A percentile compares a stretch with the other conserved stretches of the same genome.
phyloP scores from a whole-genome alignment of 2,329 filamentous ascomycete species.

The Alternaria sp. region DNA sequence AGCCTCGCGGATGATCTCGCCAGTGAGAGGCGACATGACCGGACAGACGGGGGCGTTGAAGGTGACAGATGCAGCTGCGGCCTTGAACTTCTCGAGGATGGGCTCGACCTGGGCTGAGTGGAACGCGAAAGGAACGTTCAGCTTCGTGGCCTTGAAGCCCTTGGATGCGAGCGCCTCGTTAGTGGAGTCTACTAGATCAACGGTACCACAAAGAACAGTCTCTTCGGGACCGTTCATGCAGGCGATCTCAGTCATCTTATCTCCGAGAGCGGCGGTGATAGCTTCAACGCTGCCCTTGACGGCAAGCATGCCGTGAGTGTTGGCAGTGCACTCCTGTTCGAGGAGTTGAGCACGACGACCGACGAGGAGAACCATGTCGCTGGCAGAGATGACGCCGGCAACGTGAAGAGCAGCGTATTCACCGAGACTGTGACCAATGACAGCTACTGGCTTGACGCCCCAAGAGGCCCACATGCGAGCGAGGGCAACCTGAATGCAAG shows the following conservation, averaged over 20 bases:
- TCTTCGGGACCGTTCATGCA: constrained; percentile 79
- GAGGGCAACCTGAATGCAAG: constrained; percentile 60
- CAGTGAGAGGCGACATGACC: constrained; percentile 72
- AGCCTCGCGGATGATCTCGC: constrained; percentile 64
- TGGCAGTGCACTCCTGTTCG: constrained; percentile 67
- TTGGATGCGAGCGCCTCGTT: constrained; percentile 57
- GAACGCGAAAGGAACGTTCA: constrained; percentile 72
- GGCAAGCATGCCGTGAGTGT: constrained; percentile 71
- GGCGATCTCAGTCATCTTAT: constrained; percentile 62
- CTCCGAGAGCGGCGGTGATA: constrained; percentile 60
- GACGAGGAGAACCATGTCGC: constrained; percentile 75
- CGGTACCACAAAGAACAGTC: constrained; percentile 73
- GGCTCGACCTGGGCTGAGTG: constrained; percentile 71
- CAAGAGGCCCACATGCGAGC: constrained; percentile 61
- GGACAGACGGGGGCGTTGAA: constrained; percentile 66
- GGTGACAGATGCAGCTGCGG: constrained; percentile 59
- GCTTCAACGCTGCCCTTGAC: constrained; percentile 61
- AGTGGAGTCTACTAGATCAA: constrained; percentile 64
- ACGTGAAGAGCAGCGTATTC: constrained; percentile 76
- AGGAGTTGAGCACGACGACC: constrained; percentile 71
- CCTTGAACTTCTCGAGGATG: constrained; percentile 66
- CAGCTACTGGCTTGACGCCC: constrained; percentile 61
- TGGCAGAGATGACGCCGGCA: constrained; percentile 72
- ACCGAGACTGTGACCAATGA: constrained; percentile 67
- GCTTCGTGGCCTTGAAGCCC: constrained; percentile 66